Percentiles rank a stretch among this genome's conserved stretches.
Conservation (phyloP, 78 protist species). For the slime mould (Dictyostelium discoideum) region dicty_2.7 NC_007091.3:4846001-4846500, state of each 20-base stretch:
- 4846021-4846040: not conserved
- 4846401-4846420: constrained; percentile 31
- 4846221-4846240: not conserved
- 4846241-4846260: constrained; percentile 1
- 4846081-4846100: not conserved
- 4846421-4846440: not conserved
- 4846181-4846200: not conserved
- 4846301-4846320: constrained; percentile 4
- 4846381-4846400: constrained; percentile 53
- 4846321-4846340: constrained; percentile 20
- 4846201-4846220: not conserved
- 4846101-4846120: constrained; percentile 3
- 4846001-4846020: constrained; percentile 10
- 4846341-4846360: not conserved
- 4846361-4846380: not conserved
- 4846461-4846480: constrained; percentile 20
- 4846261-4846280: constrained; percentile 7
- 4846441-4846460: not conserved
- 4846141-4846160: constrained; percentile 12
- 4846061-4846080: constrained; percentile 37
- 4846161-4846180: not conserved
- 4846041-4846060: not conserved
- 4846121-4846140: constrained; percentile 63
- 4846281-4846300: constrained; percentile 1
- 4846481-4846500: constrained; percentile 25